A percentile compares a stretch with the other conserved stretches of the same genome.
Evolutionary conservation across 2,329 filamentous ascomycete species (phyloP).

Genomic region (Cryphonectria nitschkei): DNA sequence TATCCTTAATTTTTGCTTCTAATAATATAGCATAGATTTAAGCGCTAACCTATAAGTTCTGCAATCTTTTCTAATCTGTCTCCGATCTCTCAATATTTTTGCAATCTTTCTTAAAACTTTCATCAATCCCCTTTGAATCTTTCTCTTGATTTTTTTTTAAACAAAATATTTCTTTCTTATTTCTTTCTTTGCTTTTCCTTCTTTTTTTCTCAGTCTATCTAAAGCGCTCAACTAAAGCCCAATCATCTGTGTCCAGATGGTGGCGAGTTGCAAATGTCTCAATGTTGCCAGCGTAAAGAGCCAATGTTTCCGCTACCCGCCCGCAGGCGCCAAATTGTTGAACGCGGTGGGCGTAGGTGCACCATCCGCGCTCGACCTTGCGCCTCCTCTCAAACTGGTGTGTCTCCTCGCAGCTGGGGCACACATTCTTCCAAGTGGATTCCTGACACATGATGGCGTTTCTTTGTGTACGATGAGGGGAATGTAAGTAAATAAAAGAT

Average conservation of each 20-base stretch:
- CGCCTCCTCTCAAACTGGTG: conserved; percentile 3
- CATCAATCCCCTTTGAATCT: too few species aligned
- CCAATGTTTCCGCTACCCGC: background rate
- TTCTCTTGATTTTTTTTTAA: too few species aligned
- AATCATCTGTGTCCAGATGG: background rate
- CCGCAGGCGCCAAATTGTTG: conserved; percentile 7
- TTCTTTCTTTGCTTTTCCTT: background rate
- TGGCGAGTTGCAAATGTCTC: background rate
- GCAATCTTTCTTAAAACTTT: too few species aligned
- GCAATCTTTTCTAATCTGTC: background rate
- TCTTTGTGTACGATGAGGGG: background rate
- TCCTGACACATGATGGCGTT: conserved; percentile 9
- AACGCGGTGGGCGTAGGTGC: background rate
- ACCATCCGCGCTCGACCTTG: conserved; percentile 21
- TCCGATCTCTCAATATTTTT: too few species aligned
- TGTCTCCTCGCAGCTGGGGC: conserved; percentile 4
- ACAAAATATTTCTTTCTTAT: background rate
- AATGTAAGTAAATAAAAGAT: background rate
- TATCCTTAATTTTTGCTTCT: too few species aligned
- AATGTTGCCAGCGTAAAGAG: conserved; percentile 9
- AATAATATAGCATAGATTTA: too few species aligned
- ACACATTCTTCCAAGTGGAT: conserved; percentile 19
- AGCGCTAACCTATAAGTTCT: background rate
- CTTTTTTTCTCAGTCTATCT: background rate
- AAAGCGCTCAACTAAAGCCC: conserved; percentile 12